Conservation (phyloP, 345 rosid species). For the Bruguiera parviflora region DNA sequence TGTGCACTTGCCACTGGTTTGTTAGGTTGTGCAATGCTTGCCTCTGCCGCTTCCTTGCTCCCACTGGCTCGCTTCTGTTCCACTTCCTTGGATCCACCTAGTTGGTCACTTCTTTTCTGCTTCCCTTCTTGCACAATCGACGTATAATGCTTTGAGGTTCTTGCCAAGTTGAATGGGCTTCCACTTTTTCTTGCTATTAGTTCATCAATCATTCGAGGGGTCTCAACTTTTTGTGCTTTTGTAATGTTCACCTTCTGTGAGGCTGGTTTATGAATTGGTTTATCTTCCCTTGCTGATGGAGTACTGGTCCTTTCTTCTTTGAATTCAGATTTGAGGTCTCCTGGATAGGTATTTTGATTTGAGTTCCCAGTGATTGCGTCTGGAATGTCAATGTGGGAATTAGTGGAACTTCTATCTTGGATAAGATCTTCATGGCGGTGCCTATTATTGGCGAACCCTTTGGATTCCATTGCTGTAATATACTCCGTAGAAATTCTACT, state of each 20-base stretch:
- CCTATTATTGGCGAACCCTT: conserved; percentile 18
- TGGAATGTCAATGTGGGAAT: conserved; percentile 17
- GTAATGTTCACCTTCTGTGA: conserved; percentile 25
- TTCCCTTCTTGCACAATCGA: conserved; percentile 34
- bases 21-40: conserved; percentile 20
- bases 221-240: conserved; percentile 27
- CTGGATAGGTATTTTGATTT: conserved; percentile 13
- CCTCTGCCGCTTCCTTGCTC: conserved; percentile 35
- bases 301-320: conserved; percentile 15
- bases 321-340: conserved; percentile 25
- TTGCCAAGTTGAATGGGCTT: conserved; percentile 25
- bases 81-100: conserved; percentile 21
- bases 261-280: conserved; percentile 23
- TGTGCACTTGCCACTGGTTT: conserved; percentile 27
- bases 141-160: conserved; percentile 32
- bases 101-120: conserved; percentile 32
- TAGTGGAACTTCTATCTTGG: conserved; percentile 14
- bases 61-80: conserved; percentile 27
- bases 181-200: conserved; percentile 31
- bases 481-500: conserved; percentile 34
- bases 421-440: conserved; percentile 20
- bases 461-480: conserved; percentile 20
- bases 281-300: conserved; percentile 24
- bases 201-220: conserved; percentile 39
- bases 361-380: conserved; percentile 19